Conservation (phyloP, 2,329 filamentous ascomycete genomes). For the Apiospora sp. region DNA sequence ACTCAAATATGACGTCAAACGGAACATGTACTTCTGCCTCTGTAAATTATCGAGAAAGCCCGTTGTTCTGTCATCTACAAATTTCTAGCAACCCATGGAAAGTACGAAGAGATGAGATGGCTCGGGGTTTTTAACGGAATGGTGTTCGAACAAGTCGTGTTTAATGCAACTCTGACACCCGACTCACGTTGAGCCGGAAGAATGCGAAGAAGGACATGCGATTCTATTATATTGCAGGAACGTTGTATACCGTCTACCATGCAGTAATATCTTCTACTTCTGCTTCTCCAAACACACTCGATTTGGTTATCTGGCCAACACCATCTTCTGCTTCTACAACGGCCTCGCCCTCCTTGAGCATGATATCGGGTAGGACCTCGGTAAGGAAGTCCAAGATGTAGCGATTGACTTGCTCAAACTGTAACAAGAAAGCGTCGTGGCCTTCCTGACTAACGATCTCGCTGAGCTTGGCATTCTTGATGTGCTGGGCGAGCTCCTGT, state of each 20-base stretch:
- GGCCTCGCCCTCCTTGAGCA: conserved; percentile 65
- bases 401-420: conserved; percentile 96
- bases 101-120: background rate
- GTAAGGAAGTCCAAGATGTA: conserved; percentile 86
- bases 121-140: background rate
- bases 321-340: conserved; percentile 53
- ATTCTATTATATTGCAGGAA: background rate
- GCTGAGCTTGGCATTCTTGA: conserved; percentile 79
- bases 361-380: conserved; percentile 86
- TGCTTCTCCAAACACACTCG: conserved; percentile 91
- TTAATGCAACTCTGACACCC: background rate
- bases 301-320: conserved; percentile 76
- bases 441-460: conserved; percentile 94
- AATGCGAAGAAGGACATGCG: background rate
- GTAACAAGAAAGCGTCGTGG: conserved; percentile 93
- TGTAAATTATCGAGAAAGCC: background rate
- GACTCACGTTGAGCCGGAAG: background rate
- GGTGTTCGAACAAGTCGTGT: background rate
- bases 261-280: conserved; percentile 97
- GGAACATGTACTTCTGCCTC: background rate
- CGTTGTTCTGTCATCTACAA: background rate
- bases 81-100: background rate
- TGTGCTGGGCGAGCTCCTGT: conserved; percentile 84
- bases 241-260: conserved; percentile 65
- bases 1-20: background rate